Conservation (phyloP, 169 alveolate genomes). For the Blepharisma undulans region DNA sequence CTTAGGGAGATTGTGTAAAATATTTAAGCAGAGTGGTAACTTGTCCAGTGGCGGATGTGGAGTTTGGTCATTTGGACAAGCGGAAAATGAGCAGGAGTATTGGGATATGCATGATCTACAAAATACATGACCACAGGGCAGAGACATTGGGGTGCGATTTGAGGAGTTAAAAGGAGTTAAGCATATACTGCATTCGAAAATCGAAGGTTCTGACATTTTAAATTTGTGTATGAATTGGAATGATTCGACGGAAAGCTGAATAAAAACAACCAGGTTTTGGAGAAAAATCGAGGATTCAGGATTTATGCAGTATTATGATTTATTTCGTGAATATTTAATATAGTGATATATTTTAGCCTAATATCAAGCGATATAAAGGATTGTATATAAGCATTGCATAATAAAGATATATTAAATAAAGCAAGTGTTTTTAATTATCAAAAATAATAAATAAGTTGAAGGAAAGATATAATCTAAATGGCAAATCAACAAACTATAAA, state of each 20-base stretch:
- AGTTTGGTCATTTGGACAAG: constrained; percentile 56
- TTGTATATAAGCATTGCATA: too few species aligned
- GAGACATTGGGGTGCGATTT: constrained; percentile 51
- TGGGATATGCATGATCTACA: constrained; percentile 48
- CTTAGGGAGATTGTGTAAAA: constrained; percentile 58
- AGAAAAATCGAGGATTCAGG: neutral
- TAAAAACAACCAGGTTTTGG: neutral
- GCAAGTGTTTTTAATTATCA: too few species aligned
- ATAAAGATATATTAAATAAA: neutral
- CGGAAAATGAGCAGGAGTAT: neutral
- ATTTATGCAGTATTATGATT: neutral
- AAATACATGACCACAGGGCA: constrained; percentile 68
- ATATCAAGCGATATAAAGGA: neutral
- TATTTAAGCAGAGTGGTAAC: constrained; percentile 56
- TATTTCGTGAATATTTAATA: too few species aligned
- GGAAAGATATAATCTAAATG: neutral
- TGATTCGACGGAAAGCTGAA: neutral
- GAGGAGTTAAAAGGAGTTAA: constrained; percentile 41
- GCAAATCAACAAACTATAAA: neutral
- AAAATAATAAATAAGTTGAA: neutral
- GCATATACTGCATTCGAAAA: constrained; percentile 66
- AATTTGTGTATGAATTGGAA: neutral
- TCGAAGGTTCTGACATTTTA: constrained; percentile 38
- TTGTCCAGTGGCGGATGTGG: constrained; percentile 44
- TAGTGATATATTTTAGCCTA: neutral